These are phyloP conservation scores for Russula emetica DNA, from an alignment of 768 basidiomycete genomes.

Conservation along the genomic window DNA sequence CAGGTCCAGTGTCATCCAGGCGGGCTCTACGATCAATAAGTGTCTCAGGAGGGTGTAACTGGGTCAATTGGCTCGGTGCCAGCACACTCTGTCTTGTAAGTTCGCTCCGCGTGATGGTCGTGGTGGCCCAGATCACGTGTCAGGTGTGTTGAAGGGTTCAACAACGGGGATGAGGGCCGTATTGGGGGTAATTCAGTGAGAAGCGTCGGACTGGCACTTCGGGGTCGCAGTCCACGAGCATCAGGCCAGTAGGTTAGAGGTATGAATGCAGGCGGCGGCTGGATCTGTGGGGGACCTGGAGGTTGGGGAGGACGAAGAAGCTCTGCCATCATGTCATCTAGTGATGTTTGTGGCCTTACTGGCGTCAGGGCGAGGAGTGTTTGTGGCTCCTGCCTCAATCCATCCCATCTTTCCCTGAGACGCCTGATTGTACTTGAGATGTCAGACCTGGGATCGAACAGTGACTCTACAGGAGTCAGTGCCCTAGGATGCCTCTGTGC, in stretches of 20 bases:
- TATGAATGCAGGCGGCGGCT: too few species aligned
- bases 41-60: neutral
- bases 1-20: neutral
- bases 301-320: too few species aligned
- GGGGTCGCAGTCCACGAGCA: too few species aligned
- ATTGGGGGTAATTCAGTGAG: too few species aligned
- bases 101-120: neutral
- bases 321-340: too few species aligned
- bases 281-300: too few species aligned
- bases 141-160: constrained; percentile 19
- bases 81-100: neutral
- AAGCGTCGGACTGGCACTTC: too few species aligned
- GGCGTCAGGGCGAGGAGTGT: too few species aligned
- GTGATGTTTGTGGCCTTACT: too few species aligned
- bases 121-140: constrained; percentile 18
- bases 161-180: too few species aligned
- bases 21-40: neutral
- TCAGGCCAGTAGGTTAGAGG: too few species aligned
- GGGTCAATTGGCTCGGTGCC: neutral
- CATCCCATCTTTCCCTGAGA: constrained; percentile 33
- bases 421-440: constrained; percentile 30
- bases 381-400: too few species aligned
- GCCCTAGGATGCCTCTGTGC: constrained; percentile 18
- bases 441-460: constrained; percentile 33
- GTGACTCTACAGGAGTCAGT: constrained; percentile 33